phyloP scores from a whole-genome alignment of 345 rosid genomes.

The Viola odorata region DNA sequence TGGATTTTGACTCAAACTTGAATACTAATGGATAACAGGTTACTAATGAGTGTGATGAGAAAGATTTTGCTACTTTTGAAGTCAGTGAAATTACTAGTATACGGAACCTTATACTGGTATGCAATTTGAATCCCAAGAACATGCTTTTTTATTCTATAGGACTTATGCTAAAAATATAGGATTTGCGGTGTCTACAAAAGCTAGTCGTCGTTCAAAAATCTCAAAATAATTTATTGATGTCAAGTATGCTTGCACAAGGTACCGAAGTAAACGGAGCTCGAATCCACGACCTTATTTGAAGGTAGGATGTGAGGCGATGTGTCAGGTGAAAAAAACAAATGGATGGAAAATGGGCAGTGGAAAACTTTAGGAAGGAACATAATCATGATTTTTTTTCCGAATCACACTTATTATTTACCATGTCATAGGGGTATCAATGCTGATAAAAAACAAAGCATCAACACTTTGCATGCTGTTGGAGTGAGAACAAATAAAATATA shows the following conservation, averaged over 20 bases:
- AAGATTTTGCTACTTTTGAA: too few species aligned
- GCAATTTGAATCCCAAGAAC: background rate
- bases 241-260: background rate
- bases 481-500: background rate
- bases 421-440: background rate
- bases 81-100: too few species aligned
- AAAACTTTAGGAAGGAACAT: background rate
- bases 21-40: too few species aligned
- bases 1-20: too few species aligned
- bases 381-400: background rate
- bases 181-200: background rate
- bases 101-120: background rate
- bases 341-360: background rate
- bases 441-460: background rate
- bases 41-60: too few species aligned
- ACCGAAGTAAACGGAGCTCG: background rate
- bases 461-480: background rate
- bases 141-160: background rate
- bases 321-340: background rate
- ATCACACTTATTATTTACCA: background rate
- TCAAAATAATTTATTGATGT: background rate
- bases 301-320: background rate
- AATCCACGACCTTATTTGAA: background rate
- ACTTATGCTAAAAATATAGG: background rate
- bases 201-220: background rate